Evolutionary conservation across 768 basidiomycete genomes (phyloP).

Genomic region (Lactarius vividus): DNA sequence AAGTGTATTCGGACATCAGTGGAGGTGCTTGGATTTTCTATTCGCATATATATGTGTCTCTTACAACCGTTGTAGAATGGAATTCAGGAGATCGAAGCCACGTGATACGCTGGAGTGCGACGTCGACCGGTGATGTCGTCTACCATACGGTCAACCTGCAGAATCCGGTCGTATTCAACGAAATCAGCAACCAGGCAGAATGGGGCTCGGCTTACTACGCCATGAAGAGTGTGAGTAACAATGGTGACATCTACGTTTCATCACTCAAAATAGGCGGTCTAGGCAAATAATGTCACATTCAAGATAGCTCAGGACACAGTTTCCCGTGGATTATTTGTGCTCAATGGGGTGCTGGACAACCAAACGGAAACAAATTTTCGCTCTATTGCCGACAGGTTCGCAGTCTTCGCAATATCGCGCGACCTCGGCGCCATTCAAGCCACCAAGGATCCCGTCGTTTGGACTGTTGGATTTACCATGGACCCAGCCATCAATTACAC

Average conservation of each 20-base stretch:
- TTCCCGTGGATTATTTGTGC: not conserved
- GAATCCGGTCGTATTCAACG: not conserved
- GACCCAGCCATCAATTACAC: not conserved
- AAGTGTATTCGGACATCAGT: no score
- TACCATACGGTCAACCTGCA: not conserved
- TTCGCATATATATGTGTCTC: no score
- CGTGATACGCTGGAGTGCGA: no score
- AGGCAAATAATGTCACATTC: not conserved
- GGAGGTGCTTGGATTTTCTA: no score
- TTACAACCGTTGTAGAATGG: no score
- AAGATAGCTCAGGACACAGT: not conserved
- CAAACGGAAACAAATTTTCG: not conserved
- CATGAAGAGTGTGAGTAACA: not conserved
- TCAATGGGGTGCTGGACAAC: not conserved
- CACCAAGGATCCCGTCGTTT: not conserved
- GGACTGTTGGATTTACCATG: not conserved
- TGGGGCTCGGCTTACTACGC: not conserved
- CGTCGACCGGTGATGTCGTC: not conserved
- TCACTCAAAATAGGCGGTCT: not conserved
- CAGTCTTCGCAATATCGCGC: not conserved
- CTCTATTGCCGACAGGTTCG: no score
- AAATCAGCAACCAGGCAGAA: not conserved
- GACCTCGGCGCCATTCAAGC: not conserved
- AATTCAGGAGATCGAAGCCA: no score
- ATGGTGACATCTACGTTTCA: not conserved